These are phyloP conservation scores for Alternaria triticimaculans DNA, from an alignment of 2,329 filamentous ascomycete genomes.

Conservation along the genomic window DNA sequence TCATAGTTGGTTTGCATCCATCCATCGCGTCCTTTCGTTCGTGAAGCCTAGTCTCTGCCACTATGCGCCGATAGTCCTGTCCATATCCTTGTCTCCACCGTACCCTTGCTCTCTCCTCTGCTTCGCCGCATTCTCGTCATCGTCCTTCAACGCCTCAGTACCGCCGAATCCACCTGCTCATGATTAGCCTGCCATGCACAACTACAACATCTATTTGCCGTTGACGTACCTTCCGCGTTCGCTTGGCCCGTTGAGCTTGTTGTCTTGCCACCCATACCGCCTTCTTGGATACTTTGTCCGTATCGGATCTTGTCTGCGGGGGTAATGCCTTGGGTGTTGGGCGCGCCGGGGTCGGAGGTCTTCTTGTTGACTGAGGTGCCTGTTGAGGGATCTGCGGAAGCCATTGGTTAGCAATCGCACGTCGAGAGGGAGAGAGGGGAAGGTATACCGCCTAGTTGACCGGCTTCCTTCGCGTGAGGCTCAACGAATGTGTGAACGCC, in stretches of 20 bases:
- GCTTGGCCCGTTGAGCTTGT: conserved; percentile 45
- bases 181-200: conserved; percentile 3
- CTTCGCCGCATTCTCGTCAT: conserved; percentile 47
- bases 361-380: conserved; percentile 20
- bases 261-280: conserved; percentile 63
- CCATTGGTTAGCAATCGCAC: neutral
- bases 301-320: conserved; percentile 61
- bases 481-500: conserved; percentile 58
- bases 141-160: conserved; percentile 49
- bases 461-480: conserved; percentile 61
- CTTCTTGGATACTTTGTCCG: conserved; percentile 63
- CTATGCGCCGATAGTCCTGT: conserved; percentile 56
- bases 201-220: neutral
- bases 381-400: conserved; percentile 3
- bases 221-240: conserved; percentile 48
- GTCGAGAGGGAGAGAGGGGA: neutral
- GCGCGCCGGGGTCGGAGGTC: conserved; percentile 47
- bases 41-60: conserved; percentile 28
- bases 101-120: conserved; percentile 61
- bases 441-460: conserved; percentile 61
- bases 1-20: neutral
- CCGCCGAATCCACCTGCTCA: conserved; percentile 45
- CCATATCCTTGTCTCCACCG: conserved; percentile 57
- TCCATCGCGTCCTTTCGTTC: neutral
- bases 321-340: conserved; percentile 49